Evolutionary conservation across 176 grass and related monocot genomes (phyloP).

Genomic region (Musa troglodytarum): DNA sequence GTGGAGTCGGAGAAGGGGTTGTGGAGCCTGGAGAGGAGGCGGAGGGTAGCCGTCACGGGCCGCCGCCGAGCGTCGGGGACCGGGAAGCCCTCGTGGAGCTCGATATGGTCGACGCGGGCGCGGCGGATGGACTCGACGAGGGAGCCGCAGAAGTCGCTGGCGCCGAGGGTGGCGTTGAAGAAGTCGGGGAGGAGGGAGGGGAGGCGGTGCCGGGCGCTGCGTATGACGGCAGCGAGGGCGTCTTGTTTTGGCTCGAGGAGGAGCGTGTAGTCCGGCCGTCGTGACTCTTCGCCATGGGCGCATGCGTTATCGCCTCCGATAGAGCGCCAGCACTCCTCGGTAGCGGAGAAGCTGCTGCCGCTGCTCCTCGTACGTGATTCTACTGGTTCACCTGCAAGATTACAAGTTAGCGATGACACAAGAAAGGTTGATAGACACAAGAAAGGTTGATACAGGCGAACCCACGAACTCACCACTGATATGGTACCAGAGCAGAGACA

Average conservation of each 20-base stretch:
- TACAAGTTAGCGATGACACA: too few species aligned
- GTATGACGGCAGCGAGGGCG: neutral
- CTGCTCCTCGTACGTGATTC: neutral
- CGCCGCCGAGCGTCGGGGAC: neutral
- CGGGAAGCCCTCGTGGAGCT: neutral
- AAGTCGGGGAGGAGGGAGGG: slow-evolving; percentile 3
- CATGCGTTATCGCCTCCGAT: neutral
- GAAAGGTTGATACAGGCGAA: too few species aligned
- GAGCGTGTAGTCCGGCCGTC: neutral
- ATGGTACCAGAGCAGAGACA: too few species aligned
- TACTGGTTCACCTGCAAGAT: neutral
- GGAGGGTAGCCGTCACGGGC: neutral
- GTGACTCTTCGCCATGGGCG: neutral
- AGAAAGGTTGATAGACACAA: too few species aligned
- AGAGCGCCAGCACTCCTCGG: neutral
- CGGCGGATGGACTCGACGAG: slow-evolving; percentile 4
- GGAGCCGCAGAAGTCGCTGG: slow-evolving; percentile 15
- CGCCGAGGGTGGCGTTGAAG: slow-evolving; percentile 11
- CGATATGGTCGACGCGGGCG: neutral
- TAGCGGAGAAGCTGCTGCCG: neutral
- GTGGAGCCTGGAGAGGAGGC: neutral
- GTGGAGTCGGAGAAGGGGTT: neutral
- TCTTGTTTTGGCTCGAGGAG: slow-evolving; percentile 14
- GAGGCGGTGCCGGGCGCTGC: neutral
- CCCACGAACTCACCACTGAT: too few species aligned